Base-by-base conservation (phyloP, 2,329 filamentous ascomycete genomes). In the Dactylella cylindrospora region DNA sequence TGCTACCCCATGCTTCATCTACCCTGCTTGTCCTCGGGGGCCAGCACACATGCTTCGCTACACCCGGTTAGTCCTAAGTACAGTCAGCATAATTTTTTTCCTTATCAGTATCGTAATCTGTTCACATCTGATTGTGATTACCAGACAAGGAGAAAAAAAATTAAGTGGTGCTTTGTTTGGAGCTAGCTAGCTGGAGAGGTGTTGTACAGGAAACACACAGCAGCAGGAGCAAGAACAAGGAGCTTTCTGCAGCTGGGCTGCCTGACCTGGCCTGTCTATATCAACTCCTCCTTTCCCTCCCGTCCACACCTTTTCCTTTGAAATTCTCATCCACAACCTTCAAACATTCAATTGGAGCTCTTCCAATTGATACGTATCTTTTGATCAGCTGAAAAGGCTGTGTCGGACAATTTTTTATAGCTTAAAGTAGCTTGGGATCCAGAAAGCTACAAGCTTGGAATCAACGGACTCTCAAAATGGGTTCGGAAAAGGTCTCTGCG, bases 401-500 rank as follows among this genome's bases (percentile, higher is more conserved):
- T 33, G 31, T 12, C 10, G 31, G 31, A n/a, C 12, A 33, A n/a
- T n/a, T 33, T 12, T 15, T 15, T n/a, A 3, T 15, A 4, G 4
- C 31, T 38, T 19, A 7, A 38, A 3, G 17, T 19, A 19, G 22
- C n/a, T 35, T 15, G 33, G 15, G n/a, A 19, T 5, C 15, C 13
- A 20, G 28, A 20, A 43, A 20, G 5, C 10, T 22, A 23, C 26
- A 15, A 39, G 40, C 32, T 47, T 32, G n/a, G 23, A 44, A 43
- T 50, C 28, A 36, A 20, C 44, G 22, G 29, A 19, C 32, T 31
- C 19, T 39, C 47, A 66, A 23, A 44, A 68, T 67, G 66, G 59
- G 66, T 31, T 36, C 43, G 13, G 64, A 61, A 51, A 65, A 69
- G 54, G 68, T 71, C 60, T 74, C 75, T 33, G 78, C 79, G 71